Conservation (phyloP, 192 early-diverging fungal genomes). For the Coemansia sp. region DNA sequence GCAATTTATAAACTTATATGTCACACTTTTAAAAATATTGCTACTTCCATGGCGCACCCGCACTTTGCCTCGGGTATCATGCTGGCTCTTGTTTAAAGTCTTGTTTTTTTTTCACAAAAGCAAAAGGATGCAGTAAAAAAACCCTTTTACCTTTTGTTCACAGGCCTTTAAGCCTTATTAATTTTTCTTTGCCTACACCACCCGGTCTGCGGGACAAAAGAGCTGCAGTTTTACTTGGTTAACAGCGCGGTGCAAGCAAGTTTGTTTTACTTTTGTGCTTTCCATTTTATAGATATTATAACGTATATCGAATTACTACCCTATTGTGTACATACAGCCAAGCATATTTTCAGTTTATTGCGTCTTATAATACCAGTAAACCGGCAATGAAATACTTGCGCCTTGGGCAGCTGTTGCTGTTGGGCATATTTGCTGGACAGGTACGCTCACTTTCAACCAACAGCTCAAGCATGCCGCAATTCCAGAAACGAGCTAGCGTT, state of each 20-base stretch:
- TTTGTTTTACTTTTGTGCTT: not conserved
- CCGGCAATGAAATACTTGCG: not conserved
- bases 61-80: too few relatives aligned
- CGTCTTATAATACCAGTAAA: not conserved
- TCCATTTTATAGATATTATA: not conserved
- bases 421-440: not conserved
- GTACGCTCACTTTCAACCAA: not conserved
- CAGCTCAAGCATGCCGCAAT: not conserved
- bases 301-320: not conserved
- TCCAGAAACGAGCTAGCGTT: not conserved
- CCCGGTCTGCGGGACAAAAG: too few relatives aligned
- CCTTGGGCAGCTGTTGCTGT: not conserved
- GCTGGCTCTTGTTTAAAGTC: too few relatives aligned
- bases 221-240: too few relatives aligned
- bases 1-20: too few relatives aligned
- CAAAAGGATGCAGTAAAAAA: not conserved
- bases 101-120: too few relatives aligned
- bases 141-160: not conserved
- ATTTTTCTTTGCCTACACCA: not conserved
- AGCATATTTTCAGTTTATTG: not conserved
- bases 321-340: too few relatives aligned
- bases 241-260: too few relatives aligned
- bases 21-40: too few relatives aligned
- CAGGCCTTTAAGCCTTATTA: not conserved
- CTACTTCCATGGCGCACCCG: too few relatives aligned